Percentiles rank a stretch among this genome's conserved stretches.
Evolutionary conservation across 345 rosid species (phyloP).

Genomic region (Firmiana major): DNA sequence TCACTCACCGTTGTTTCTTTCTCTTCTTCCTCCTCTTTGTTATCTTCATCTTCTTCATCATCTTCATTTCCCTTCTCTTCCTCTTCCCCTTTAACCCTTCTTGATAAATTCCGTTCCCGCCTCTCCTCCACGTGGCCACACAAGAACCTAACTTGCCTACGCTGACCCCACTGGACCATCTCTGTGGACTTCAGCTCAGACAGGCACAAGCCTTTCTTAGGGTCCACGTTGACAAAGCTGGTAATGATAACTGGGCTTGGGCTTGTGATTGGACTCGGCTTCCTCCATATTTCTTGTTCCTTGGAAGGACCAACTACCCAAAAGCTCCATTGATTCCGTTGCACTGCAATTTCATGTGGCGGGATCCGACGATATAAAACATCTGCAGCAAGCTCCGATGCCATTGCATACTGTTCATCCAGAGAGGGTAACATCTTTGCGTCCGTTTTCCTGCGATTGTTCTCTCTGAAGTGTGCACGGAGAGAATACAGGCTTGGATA

Average conservation of each 20-base stretch:
- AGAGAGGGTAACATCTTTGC: conserved; percentile 52
- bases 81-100: conserved; percentile 7
- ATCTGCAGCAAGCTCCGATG: conserved; percentile 51
- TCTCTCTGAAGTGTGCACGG: conserved; percentile 39
- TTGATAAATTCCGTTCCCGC: not conserved
- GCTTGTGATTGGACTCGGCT: not conserved
- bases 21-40: conserved; percentile 13
- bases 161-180: conserved; percentile 73
- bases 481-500: conserved; percentile 65
- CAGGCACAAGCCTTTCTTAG: conserved; percentile 44
- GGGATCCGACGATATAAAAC: conserved; percentile 59
- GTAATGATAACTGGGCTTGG: conserved; percentile 16
- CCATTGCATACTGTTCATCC: conserved; percentile 61
- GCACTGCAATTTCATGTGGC: conserved; percentile 46
- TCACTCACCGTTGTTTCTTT: conserved; percentile 14
- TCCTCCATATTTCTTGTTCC: not conserved
- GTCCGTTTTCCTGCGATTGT: conserved; percentile 26
- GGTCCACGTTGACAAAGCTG: conserved; percentile 9
- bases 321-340: conserved; percentile 46
- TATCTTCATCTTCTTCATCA: conserved; percentile 14
- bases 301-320: conserved; percentile 51
- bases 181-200: conserved; percentile 45
- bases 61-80: conserved; percentile 13
- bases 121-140: conserved; percentile 21
- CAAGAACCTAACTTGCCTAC: conserved; percentile 54